Conservation (phyloP, 2,329 filamentous ascomycete species). For the Penicillium sp. region DNA sequence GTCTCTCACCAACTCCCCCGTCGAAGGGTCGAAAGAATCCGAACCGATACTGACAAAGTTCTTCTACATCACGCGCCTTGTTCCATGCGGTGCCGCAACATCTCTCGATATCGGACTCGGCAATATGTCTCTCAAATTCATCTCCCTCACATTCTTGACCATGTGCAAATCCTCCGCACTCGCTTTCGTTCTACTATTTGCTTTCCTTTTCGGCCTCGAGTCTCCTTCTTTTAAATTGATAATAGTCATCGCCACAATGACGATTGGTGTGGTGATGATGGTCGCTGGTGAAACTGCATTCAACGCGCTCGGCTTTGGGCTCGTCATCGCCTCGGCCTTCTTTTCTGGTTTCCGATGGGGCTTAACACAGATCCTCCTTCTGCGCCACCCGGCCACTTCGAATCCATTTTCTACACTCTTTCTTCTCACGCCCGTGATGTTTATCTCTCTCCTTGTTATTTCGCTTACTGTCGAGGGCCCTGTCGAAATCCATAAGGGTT, state of each 20-base stretch:
- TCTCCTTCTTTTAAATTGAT: constrained; percentile 83
- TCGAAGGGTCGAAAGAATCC: constrained; percentile 52
- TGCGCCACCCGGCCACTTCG: constrained; percentile 90
- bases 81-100: constrained; percentile 88
- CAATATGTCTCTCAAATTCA: constrained; percentile 94
- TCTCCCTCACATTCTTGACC: constrained; percentile 95
- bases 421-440: constrained; percentile 98
- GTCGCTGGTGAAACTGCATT: constrained; percentile 94
- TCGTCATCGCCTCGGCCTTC: constrained; percentile 91
- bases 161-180: constrained; percentile 99
- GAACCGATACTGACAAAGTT: constrained; percentile 77
- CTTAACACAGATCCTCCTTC: constrained; percentile 94
- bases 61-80: constrained; percentile 91
- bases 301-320: constrained; percentile 79
- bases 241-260: constrained; percentile 89
- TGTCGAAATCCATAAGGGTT: constrained; percentile 66
- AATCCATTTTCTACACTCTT: constrained; percentile 98
- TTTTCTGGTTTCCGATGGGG: constrained; percentile 97
- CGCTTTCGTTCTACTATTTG: constrained; percentile 92
- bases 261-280: constrained; percentile 94
- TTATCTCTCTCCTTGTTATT: constrained; percentile 76
- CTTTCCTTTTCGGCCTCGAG: constrained; percentile 91
- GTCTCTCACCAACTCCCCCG: constrained; percentile 34
- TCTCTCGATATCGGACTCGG: constrained; percentile 94
- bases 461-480: constrained; percentile 87